Base-by-base conservation (phyloP, 2,329 filamentous ascomycete species). In the Cytospora piceae region DNA sequence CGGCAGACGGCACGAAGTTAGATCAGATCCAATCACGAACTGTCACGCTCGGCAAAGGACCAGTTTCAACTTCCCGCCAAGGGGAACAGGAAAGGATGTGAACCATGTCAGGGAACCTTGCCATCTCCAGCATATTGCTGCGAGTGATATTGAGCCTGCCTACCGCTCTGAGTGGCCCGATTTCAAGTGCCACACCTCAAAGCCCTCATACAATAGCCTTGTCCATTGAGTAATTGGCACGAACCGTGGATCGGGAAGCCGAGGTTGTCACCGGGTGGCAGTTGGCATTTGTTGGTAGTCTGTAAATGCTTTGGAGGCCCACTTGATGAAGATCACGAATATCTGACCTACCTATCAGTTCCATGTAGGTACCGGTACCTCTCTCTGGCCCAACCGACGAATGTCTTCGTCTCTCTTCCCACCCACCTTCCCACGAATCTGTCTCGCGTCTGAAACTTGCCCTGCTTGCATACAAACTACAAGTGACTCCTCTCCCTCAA, bases 41-140 rank as follows among this genome's bases (percentile, higher is more conserved):
- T 34, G 20, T 15, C 31, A 29, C 11, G 22, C 9, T 53, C 34
- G 34, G 22, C 7, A 17, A 22, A 14, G 22, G 12, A 24, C 3
- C n/a, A n/a, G n/a, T n/a, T n/a, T n/a, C n/a, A n/a, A n/a, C n/a
- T n/a, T n/a, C n/a, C n/a, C n/a, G n/a, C n/a, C n/a, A n/a, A n/a
- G 51, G 27, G 27, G 3, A n/a, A 27, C 57, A 57, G 29, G 12
- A 34, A 20, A 54, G n/a, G 59, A 22, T 70, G 69, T 71, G 70
- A 70, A 68, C 22, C n/a, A 4, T 22, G 9, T 56, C 68, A 71
- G 70, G 70, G 70, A 61, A 63, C 67, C 70, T 62, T 71, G 69
- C 71, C 71, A 70, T 55, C 61, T 57, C 58, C 55, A 34, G 51
- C 24, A 42, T 58, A 59, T 58, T 49, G 42, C 66, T 58, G 61